A percentile compares a stretch with the other conserved stretches of the same genome.
These are phyloP conservation scores for Fusarium sarcochroum DNA, from an alignment of 2,329 filamentous ascomycete species.

Conservation along the genomic window DNA sequence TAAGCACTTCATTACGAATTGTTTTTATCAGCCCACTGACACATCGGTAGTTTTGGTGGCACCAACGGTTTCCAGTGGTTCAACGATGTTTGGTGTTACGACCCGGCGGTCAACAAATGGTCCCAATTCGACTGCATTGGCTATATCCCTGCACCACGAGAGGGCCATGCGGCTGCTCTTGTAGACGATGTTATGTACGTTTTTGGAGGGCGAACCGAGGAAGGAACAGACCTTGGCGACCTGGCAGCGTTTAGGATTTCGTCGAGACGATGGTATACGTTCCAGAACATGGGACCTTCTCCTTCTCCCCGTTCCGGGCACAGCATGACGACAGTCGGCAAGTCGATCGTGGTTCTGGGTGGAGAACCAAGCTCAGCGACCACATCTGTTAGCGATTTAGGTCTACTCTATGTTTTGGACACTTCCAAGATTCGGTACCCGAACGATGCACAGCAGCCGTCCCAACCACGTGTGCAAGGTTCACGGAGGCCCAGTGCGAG, in stretches of 20 bases:
- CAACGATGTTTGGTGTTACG: conserved; percentile 98
- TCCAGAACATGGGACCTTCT: conserved; percentile 98
- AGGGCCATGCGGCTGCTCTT: conserved; percentile 93
- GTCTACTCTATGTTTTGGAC: conserved; percentile 91
- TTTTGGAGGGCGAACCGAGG: conserved; percentile 95
- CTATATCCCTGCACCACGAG: conserved; percentile 93
- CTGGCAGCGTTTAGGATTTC: conserved; percentile 83
- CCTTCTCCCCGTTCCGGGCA: conserved; percentile 95
- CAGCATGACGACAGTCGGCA: conserved; percentile 96
- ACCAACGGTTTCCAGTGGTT: conserved; percentile 98
- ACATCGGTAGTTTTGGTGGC: conserved; percentile 82
- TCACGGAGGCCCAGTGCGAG: conserved; percentile 61
- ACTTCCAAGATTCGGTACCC: conserved; percentile 98
- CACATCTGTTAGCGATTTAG: conserved; percentile 85
- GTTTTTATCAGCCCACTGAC: conserved; percentile 26
- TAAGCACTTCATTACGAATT: conserved; percentile 63
- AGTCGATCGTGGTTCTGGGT: conserved; percentile 91
- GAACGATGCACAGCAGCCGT: conserved; percentile 71
- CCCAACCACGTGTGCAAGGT: conserved; percentile 56
- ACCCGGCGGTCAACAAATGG: conserved; percentile 87
- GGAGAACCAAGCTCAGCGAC: conserved; percentile 94
- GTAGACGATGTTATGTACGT: conserved; percentile 99
- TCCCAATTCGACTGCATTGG: conserved; percentile 94
- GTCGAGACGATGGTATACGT: conserved; percentile 96
- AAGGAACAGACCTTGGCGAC: conserved; percentile 92